These are phyloP conservation scores for Xanthoconium separans DNA, from an alignment of 1,284 basidiomycete species.

Conservation along the genomic window DNA sequence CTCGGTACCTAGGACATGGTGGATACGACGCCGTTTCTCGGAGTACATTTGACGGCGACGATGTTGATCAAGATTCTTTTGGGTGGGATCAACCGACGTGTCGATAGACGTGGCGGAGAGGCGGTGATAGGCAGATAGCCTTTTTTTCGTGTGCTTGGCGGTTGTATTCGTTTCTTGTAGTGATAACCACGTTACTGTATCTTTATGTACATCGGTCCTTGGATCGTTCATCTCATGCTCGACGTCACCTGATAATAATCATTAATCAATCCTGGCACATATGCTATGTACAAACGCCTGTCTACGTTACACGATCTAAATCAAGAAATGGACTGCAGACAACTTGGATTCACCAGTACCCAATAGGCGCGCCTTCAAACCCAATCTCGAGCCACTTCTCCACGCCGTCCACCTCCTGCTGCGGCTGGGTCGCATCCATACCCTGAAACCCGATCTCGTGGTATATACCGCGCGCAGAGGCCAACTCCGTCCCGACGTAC, in stretches of 20 bases:
- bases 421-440: not conserved
- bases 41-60: constrained; percentile 40
- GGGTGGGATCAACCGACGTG: constrained; percentile 56
- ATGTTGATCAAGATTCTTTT: constrained; percentile 53
- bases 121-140: constrained; percentile 24
- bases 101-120: constrained; percentile 42
- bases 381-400: constrained; percentile 25
- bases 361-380: constrained; percentile 32
- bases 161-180: not conserved
- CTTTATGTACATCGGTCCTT: too few species aligned
- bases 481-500: constrained; percentile 40
- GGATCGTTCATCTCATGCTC: too few species aligned
- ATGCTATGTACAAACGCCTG: too few species aligned
- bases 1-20: constrained; percentile 49
- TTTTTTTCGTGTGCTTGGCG: not conserved
- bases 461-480: constrained; percentile 19
- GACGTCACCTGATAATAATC: too few species aligned
- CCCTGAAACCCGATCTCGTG: constrained; percentile 24
- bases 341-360: constrained; percentile 41
- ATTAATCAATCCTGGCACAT: too few species aligned
- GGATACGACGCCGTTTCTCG: constrained; percentile 55
- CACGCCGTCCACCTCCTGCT: constrained; percentile 7
- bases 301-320: not conserved
- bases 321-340: too few species aligned
- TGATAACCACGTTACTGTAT: too few species aligned